Evolutionary conservation across 1,139 yeast species (phyloP), one percentile per base, ranked within the genome.

Genomic region (Geotrichum aggregatum): DNA sequence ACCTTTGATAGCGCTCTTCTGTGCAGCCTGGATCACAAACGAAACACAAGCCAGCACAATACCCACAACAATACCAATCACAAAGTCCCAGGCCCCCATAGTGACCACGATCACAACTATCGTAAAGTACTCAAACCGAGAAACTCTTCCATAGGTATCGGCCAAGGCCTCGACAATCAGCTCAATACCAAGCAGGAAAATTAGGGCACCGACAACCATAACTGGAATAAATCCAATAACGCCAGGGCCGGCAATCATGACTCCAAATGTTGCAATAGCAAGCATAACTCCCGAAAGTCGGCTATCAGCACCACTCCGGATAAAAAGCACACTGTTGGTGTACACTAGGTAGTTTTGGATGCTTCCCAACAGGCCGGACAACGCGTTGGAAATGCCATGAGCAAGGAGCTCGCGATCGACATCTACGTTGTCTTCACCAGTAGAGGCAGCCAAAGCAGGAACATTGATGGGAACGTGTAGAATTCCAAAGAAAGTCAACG

Each of bases 51-150:
- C 98, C 54, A 92, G 75, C 44, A 92, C 73, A 40, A 92, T 86
- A 54, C 98, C 98, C 24, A 86, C 91, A 52, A 92, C 73, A 41
- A 92, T 88, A 52, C 98, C 98, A 59, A 83, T 78, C 6, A 92
- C 98, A 68, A 92, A 92, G 69, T 92, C 98, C 77, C 87, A 85
- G 1, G 86, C 84, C 2, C 98, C 98, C 98, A 94, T 92, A 0
- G 92, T 84, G 26, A 88, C 72, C 22, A 94, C 95, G 61, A 92
- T 92, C 10, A 84, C 82, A 5, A 85, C 70, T 56, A 92, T 86
- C 1, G 98, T 92, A 43, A 80, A 63, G 66, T 92, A 92, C 66
- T 92, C 98, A 59, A 87, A 85, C 40, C 69, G 74, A 44, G 83
- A 77, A 44, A 92, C 77, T 59, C 85, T 78, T 1, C 94, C 94